phyloP scores from a whole-genome alignment of 768 basidiomycete genomes.

The Leucogyrophana mollusca region DNA sequence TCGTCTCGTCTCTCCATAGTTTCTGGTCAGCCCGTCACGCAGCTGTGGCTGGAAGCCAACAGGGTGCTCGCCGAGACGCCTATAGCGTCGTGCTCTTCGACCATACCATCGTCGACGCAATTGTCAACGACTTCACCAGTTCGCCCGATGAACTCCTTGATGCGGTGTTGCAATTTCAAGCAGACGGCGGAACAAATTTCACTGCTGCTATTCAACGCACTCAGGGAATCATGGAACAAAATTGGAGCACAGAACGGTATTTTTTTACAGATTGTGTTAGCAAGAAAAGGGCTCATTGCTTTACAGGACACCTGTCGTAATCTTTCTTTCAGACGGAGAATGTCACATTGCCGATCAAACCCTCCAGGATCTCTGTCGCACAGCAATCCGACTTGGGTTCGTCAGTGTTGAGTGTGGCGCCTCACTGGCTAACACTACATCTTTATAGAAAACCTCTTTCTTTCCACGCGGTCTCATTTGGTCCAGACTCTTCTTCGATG shows the following conservation, averaged over 20 bases:
- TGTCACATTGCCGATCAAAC: constrained; percentile 35
- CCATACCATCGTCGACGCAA: constrained; percentile 9
- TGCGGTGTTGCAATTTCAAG: constrained; percentile 29
- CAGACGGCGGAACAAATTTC: constrained; percentile 44
- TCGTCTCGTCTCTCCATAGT: constrained; percentile 50
- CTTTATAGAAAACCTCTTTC: constrained; percentile 55
- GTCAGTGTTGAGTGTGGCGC: not conserved
- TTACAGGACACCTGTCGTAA: constrained; percentile 45
- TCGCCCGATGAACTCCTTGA: constrained; percentile 44
- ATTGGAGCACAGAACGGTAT: constrained; percentile 54
- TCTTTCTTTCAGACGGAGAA: constrained; percentile 61
- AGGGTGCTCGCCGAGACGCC: constrained; percentile 43
- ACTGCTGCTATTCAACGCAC: constrained; percentile 36
- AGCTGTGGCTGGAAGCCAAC: constrained; percentile 24
- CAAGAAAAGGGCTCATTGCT: no score
- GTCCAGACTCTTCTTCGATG: constrained; percentile 22
- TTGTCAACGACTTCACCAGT: constrained; percentile 47
- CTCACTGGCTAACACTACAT: not conserved
- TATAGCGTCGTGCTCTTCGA: constrained; percentile 57
- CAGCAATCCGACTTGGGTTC: constrained; percentile 46
- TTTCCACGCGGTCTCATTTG: constrained; percentile 61
- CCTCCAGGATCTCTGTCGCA: constrained; percentile 40
- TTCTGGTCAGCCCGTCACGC: constrained; percentile 57
- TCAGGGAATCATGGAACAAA: constrained; percentile 36
- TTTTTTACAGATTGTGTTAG: not conserved